phyloP scores from a whole-genome alignment of 108 stramenopile genomes.

The Cyclotella atomus region DNA sequence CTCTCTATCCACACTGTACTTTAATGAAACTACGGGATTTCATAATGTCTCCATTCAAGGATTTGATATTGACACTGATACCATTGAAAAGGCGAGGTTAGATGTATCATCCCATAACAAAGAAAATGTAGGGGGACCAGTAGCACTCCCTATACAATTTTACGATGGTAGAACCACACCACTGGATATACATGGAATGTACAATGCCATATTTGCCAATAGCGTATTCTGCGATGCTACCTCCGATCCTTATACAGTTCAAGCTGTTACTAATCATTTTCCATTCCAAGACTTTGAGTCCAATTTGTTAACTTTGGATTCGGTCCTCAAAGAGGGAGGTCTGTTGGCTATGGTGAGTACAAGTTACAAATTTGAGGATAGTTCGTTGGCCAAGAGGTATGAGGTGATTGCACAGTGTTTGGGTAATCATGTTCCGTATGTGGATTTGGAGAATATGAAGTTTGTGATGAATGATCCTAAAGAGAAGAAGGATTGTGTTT shows the following conservation, averaged over 20 bases:
- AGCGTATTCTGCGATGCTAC: conserved; percentile 13
- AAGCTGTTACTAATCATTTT: neutral
- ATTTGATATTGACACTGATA: conserved; percentile 5
- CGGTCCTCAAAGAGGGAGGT: conserved; percentile 3
- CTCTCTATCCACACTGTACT: conserved; percentile 15
- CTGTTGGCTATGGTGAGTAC: conserved; percentile 1
- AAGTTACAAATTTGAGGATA: conserved; percentile 3
- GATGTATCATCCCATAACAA: neutral
- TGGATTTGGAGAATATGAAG: neutral
- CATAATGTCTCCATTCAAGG: conserved; percentile 6
- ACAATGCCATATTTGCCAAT: conserved; percentile 25
- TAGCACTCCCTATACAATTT: neutral
- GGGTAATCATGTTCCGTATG: neutral
- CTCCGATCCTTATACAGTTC: neutral
- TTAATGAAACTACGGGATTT: conserved; percentile 1
- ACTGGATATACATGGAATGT: neutral
- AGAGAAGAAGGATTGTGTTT: conserved; percentile 2
- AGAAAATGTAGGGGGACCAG: neutral
- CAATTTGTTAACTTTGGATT: neutral
- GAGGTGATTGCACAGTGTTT: neutral
- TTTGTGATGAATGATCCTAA: neutral
- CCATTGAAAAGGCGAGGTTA: neutral
- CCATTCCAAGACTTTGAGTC: conserved; percentile 8
- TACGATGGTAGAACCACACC: conserved; percentile 12
- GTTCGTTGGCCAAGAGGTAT: neutral